Percentiles rank a stretch among this genome's conserved stretches.
Conservation (phyloP, 805 yeast species). For the Komagataella phaffii region DNA sequence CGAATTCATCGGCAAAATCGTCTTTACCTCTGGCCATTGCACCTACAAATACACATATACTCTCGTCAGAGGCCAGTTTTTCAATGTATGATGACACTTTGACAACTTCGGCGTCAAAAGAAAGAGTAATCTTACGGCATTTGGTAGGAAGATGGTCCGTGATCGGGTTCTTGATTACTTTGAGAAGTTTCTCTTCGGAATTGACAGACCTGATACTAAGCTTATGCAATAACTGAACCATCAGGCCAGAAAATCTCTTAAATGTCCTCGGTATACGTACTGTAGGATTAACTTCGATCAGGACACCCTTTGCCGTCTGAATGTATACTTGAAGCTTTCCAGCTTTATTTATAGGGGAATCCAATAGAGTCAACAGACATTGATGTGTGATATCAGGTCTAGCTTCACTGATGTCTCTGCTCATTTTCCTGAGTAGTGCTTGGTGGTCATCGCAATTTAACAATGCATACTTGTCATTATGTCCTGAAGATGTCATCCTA, state of each 20-base stretch:
- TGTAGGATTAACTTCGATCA: slow-evolving; percentile 89
- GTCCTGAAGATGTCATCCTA: slow-evolving; percentile 67
- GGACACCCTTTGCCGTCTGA: slow-evolving; percentile 89
- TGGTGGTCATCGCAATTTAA: slow-evolving; percentile 98
- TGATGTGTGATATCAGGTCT: slow-evolving; percentile 99
- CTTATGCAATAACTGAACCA: slow-evolving; percentile 93
- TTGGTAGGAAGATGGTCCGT: slow-evolving; percentile 94
- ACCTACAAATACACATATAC: slow-evolving; percentile 96
- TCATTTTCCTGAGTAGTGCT: slow-evolving; percentile 88
- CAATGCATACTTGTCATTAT: slow-evolving; percentile 81
- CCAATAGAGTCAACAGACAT: slow-evolving; percentile 84
- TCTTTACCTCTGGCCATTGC: slow-evolving; percentile 99
- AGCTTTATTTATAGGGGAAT: slow-evolving; percentile 97
- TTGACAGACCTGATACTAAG: slow-evolving; percentile 88
- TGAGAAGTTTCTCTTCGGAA: slow-evolving; percentile 86
- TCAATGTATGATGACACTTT: slow-evolving; percentile 81
- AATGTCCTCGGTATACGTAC: slow-evolving; percentile 98
- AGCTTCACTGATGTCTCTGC: slow-evolving; percentile 94
- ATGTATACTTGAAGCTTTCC: slow-evolving; percentile 94
- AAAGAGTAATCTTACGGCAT: slow-evolving; percentile 85
- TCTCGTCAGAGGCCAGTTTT: slow-evolving; percentile 75
- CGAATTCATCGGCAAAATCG: slow-evolving; percentile 92
- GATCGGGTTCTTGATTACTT: slow-evolving; percentile 93
- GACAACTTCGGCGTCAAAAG: slow-evolving; percentile 81
- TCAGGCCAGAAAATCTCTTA: slow-evolving; percentile 92